These are phyloP conservation scores for Penicillium digitatum DNA, from an alignment of 2,329 filamentous ascomycete species.

Conservation along the genomic window DNA sequence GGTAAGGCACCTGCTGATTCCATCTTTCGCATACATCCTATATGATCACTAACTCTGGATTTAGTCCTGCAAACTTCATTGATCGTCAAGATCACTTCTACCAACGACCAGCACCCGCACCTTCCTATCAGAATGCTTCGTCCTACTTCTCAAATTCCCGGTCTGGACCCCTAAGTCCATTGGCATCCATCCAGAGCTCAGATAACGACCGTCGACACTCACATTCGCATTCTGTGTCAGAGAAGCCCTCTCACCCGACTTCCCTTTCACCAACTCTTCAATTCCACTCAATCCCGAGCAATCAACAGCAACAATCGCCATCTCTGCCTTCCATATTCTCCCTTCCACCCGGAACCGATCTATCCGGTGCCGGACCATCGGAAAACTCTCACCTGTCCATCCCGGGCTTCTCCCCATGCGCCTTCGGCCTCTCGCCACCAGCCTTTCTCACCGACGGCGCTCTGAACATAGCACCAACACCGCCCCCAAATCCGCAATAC, in stretches of 20 bases:
- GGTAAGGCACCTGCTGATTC: constrained; percentile 4
- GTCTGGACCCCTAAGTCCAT: constrained; percentile 3
- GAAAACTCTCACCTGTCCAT: constrained; percentile 22
- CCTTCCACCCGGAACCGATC: constrained; percentile 7
- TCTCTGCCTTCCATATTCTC: constrained; percentile 17
- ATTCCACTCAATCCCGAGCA: constrained; percentile 11
- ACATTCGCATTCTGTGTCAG: constrained; percentile 5
- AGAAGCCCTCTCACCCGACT: background rate
- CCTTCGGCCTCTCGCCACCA: constrained; percentile 31
- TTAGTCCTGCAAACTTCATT: constrained; percentile 7
- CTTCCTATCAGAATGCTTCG: constrained; percentile 13
- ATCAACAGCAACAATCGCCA: constrained; percentile 12
- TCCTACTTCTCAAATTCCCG: constrained; percentile 14
- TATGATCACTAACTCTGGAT: background rate
- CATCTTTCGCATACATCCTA: background rate
- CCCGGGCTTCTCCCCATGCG: constrained; percentile 42
- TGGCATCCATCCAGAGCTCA: constrained; percentile 9
- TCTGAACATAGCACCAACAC: constrained; percentile 27
- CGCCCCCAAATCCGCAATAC: constrained; percentile 34
- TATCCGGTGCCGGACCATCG: background rate
- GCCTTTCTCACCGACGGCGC: constrained; percentile 32
- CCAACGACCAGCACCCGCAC: constrained; percentile 16
- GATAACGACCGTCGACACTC: constrained; percentile 13
- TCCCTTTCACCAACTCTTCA: constrained; percentile 16
- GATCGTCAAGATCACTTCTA: constrained; percentile 22